phyloP scores from a whole-genome alignment of 164 flowering plant genomes.

The Kingdonia uniflora region DNA sequence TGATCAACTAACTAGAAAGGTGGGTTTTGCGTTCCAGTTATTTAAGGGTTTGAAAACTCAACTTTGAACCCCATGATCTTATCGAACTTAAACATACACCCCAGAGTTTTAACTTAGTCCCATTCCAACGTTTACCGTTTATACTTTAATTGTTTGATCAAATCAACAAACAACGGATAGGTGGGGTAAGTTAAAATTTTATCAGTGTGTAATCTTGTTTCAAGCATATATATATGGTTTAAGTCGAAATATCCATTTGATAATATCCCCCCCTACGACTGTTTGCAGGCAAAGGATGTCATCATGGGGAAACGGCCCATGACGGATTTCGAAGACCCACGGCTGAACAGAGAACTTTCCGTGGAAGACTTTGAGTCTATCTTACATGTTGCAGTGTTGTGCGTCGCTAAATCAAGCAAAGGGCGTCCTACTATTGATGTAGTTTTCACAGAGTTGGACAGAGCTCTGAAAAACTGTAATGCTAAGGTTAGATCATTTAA shows the following conservation, averaged over 20 bases:
- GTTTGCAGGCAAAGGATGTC: slow-evolving; percentile 68
- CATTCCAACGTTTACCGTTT: too few relatives aligned
- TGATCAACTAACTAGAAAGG: slow-evolving; percentile 55
- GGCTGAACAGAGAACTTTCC: slow-evolving; percentile 32
- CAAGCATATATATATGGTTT: too few relatives aligned
- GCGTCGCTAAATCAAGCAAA: slow-evolving; percentile 58
- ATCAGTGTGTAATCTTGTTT: too few relatives aligned
- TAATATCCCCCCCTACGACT: too few relatives aligned
- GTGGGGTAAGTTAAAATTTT: too few relatives aligned
- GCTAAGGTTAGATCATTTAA: slow-evolving; percentile 17
- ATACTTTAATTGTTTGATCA: too few relatives aligned
- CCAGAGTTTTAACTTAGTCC: too few relatives aligned
- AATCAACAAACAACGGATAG: too few relatives aligned
- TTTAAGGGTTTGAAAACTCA: too few relatives aligned
- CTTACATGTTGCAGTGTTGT: slow-evolving; percentile 50
- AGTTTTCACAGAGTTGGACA: slow-evolving; percentile 41
- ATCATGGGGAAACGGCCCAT: slow-evolving; percentile 32
- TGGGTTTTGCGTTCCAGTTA: slow-evolving; percentile 3
- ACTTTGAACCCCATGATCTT: too few relatives aligned
- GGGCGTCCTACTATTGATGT: slow-evolving; percentile 51
- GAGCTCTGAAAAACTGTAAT: slow-evolving; percentile 40
- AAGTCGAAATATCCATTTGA: too few relatives aligned
- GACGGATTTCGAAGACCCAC: slow-evolving; percentile 50
- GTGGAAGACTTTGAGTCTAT: slow-evolving; percentile 41
- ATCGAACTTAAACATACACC: too few relatives aligned